Conservation (phyloP, 163 green algal species). For the Trebouxia gelatinosa region DNA sequence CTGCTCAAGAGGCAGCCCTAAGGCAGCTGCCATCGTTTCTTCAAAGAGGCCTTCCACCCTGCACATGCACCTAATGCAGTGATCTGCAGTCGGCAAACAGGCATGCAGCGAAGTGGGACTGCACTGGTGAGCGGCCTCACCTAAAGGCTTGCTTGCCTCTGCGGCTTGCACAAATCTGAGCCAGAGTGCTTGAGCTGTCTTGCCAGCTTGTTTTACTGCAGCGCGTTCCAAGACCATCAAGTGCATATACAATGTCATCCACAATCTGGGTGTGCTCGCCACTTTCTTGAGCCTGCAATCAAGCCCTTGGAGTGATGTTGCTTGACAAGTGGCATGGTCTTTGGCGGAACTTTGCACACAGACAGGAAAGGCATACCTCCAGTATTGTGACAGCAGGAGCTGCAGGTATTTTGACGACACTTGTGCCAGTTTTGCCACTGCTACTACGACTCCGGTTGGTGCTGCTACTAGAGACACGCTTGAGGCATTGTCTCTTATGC, state of each 20-base stretch:
- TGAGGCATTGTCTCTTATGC: no score
- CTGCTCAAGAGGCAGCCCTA: no score
- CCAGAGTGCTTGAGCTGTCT: slow-evolving; percentile 36
- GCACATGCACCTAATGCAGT: not conserved
- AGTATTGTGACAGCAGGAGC: slow-evolving; percentile 26
- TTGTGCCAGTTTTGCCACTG: not conserved
- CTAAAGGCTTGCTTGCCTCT: slow-evolving; percentile 40
- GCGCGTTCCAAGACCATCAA: slow-evolving; percentile 42
- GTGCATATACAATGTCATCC: slow-evolving; percentile 45
- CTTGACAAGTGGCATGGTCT: not conserved
- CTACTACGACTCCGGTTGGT: not conserved
- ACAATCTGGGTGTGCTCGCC: slow-evolving; percentile 44
- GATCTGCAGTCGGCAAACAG: not conserved
- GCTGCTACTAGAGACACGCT: not conserved
- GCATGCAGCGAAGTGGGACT: not conserved
- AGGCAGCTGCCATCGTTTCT: no score
- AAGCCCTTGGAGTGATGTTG: not conserved
- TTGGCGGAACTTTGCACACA: not conserved
- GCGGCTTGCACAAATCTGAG: slow-evolving; percentile 31
- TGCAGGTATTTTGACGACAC: not conserved
- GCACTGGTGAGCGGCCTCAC: no score
- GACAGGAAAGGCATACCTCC: not conserved
- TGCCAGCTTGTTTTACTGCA: not conserved
- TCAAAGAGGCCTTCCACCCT: not conserved
- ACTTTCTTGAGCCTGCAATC: slow-evolving; percentile 44